A percentile compares a stretch with the other conserved stretches of the same genome.
phyloP scores from a whole-genome alignment of 2,329 filamentous ascomycete genomes.

The Beauveria pseudobassiana region DNA sequence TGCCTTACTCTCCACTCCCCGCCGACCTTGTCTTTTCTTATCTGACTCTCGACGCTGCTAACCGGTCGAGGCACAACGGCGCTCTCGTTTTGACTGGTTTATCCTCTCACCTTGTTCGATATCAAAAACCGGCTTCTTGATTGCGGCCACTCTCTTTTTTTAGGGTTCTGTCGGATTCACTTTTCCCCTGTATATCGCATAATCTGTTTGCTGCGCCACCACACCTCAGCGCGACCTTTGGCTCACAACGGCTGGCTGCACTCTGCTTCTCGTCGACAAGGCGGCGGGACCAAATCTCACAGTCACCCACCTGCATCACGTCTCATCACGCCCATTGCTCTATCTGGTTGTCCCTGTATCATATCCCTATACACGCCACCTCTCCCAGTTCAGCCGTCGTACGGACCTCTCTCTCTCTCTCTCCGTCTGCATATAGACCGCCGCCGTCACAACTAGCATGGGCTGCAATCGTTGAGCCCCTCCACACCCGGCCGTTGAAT shows the following conservation, averaged over 20 bases:
- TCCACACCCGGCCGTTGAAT: neutral
- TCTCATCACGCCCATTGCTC: neutral
- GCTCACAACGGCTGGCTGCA: neutral
- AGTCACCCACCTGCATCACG: neutral
- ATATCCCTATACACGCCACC: neutral
- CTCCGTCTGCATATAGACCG: neutral
- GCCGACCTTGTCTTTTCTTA: conserved; percentile 9
- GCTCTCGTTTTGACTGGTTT: neutral
- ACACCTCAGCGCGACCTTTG: neutral
- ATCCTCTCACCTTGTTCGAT: neutral
- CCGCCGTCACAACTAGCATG: conserved; percentile 3
- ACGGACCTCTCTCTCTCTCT: neutral
- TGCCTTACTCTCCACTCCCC: conserved; percentile 13
- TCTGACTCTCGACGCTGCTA: conserved; percentile 4
- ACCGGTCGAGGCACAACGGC: conserved; percentile 5
- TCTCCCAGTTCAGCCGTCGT: neutral
- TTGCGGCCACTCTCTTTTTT: neutral
- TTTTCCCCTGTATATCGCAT: neutral
- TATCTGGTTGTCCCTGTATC: neutral
- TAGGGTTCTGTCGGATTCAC: neutral
- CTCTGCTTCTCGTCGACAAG: neutral
- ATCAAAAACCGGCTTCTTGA: neutral
- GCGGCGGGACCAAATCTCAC: neutral
- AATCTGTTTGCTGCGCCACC: neutral
- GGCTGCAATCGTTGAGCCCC: conserved; percentile 1